phyloP scores from a whole-genome alignment of 441 rosid species.

The Isatis lusitanica region DNA sequence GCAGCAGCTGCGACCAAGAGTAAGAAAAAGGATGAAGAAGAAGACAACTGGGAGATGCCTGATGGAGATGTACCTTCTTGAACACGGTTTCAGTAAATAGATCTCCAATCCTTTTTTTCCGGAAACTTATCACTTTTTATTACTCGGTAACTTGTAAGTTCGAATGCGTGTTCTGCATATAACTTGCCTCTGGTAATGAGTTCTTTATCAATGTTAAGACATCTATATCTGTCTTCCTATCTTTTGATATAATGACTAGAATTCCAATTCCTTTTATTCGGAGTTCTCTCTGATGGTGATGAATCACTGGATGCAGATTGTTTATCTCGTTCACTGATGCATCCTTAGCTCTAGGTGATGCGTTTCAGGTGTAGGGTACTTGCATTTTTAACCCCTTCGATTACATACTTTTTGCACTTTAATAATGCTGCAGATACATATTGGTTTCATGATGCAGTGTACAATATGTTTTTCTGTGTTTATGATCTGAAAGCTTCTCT shows the following conservation, averaged over 20 bases:
- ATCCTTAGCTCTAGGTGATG: background rate
- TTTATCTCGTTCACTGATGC: background rate
- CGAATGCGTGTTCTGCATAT: constrained; percentile 13
- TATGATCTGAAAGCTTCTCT: no score
- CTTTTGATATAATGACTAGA: background rate
- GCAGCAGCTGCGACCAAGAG: constrained; percentile 36
- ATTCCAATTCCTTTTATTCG: background rate
- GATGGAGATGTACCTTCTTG: constrained; percentile 57
- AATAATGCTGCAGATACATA: constrained; percentile 22
- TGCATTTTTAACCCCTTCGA: background rate
- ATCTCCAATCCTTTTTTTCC: constrained; percentile 22
- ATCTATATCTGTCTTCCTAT: background rate
- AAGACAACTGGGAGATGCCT: constrained; percentile 93
- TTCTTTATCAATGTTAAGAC: constrained; percentile 7
- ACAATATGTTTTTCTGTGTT: background rate
- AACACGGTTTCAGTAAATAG: constrained; percentile 32
- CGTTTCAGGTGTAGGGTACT: constrained; percentile 2
- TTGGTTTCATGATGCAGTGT: background rate
- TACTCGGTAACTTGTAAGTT: constrained; percentile 23
- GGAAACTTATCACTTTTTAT: background rate
- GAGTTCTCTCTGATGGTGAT: background rate
- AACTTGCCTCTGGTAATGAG: constrained; percentile 22
- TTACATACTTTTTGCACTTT: background rate
- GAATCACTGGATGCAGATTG: constrained; percentile 19
- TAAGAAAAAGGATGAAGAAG: constrained; percentile 63